Percentiles rank a stretch among this genome's conserved stretches.
These are phyloP conservation scores for Fonsecaea nubica DNA, from an alignment of 2,329 filamentous ascomycete genomes.

Conservation along the genomic window DNA sequence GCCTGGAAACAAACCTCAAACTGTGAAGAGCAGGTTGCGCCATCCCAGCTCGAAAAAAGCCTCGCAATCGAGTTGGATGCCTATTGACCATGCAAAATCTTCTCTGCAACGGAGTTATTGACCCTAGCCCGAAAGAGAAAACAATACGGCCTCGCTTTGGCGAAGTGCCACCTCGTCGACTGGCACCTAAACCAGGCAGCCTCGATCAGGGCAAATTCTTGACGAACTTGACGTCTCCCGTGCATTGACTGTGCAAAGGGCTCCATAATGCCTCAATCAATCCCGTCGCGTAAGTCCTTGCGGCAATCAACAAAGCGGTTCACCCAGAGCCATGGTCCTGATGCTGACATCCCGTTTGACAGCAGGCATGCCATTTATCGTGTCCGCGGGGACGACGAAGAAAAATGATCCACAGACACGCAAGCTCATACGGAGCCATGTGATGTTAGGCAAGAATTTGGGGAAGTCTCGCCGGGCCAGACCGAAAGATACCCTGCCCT, in stretches of 20 bases:
- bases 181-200: background rate
- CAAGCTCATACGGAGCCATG: conserved; percentile 51
- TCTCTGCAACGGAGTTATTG: background rate
- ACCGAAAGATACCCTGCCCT: conserved; percentile 6
- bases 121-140: background rate
- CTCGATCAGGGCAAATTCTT: background rate
- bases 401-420: conserved; percentile 44
- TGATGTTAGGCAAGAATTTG: conserved; percentile 54
- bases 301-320: background rate
- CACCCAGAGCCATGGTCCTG: background rate
- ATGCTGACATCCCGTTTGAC: background rate
- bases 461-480: conserved; percentile 39
- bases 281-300: conserved; percentile 1
- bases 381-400: conserved; percentile 40
- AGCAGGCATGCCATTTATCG: conserved; percentile 43
- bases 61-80: background rate
- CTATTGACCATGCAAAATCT: background rate
- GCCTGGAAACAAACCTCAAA: conserved; percentile 1
- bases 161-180: background rate
- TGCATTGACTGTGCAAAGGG: background rate
- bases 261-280: background rate
- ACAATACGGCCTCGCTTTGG: background rate
- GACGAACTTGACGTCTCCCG: background rate
- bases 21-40: background rate
- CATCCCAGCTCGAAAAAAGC: background rate